Base-by-base conservation (phyloP, 768 basidiomycete genomes). In the Lentinula guzmanii region DNA sequence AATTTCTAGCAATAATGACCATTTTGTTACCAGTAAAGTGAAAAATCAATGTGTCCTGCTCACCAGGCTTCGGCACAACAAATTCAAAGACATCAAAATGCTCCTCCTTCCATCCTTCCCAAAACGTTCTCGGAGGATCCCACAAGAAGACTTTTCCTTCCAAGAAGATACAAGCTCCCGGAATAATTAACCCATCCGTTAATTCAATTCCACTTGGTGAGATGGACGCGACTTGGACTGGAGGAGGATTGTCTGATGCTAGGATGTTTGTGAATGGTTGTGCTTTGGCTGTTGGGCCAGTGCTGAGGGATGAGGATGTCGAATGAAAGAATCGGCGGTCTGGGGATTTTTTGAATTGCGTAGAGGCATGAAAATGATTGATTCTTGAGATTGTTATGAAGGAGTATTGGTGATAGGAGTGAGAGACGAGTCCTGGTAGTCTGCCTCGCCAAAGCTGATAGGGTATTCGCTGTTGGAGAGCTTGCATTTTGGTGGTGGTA, bases 141-240 rank as follows among this genome's bases (percentile, higher is more conserved):
- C 96, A 99, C 42, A 98, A 71, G 58, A 95, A 89, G 0, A 93
- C 89, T 50, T 90, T 85, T 2, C 93, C 93, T 61, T 92, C 89
- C 7, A 95, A 71, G 64, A 99, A 90, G 33, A 99, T 82, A 66
- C 87, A 89, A 0, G 94, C 83, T 0, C 86, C 86, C 0, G 87
- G 84, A 1, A 97, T 71, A 16, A 91, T 68, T 24, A 95, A 82
- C 4, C 94, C 93, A 69, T 92, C 91, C n/a, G 76, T 77, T 5
- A 94, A 82, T 46, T 82, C 79, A 45, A 93, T 86, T 24, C 89
- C 92, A 1, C 76, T 72, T 0, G 78, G 71, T 0, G 85, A 79
- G 58, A 92, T 82, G 2, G 86, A 86, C 54, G 80, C 76, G 62
- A 93, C 87, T 71, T 89, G 87, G 1, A 91, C 87, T 0, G 90